Conservation (phyloP, 2,329 filamentous ascomycete genomes). For the Fusarium sp. region DNA sequence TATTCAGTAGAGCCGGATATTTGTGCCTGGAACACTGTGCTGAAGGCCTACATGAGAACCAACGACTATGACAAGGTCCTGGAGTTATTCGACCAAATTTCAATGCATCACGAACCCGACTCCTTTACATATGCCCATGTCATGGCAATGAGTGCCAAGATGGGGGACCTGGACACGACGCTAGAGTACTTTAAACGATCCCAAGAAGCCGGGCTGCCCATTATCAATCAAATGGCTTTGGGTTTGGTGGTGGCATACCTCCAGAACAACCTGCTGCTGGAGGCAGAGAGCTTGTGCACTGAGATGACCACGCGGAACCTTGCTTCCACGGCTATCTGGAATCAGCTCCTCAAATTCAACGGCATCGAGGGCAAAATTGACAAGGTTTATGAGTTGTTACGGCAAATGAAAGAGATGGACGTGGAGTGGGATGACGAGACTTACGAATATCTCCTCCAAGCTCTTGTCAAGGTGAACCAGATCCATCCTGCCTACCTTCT, state of each 20-base stretch:
- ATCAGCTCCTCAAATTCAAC: slow-evolving; percentile 80
- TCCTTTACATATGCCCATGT: slow-evolving; percentile 78
- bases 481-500: slow-evolving; percentile 66
- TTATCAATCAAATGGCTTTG: slow-evolving; percentile 72
- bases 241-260: slow-evolving; percentile 79
- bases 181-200: slow-evolving; percentile 77
- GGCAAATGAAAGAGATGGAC: slow-evolving; percentile 63
- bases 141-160: slow-evolving; percentile 79
- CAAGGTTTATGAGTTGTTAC: slow-evolving; percentile 65
- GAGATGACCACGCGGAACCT: slow-evolving; percentile 69
- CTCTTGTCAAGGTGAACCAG: slow-evolving; percentile 65
- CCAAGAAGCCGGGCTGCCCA: slow-evolving; percentile 64
- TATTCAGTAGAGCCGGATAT: slow-evolving; percentile 72
- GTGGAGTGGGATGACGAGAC: slow-evolving; percentile 67
- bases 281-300: slow-evolving; percentile 59
- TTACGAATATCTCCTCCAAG: slow-evolving; percentile 65
- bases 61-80: slow-evolving; percentile 79
- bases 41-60: slow-evolving; percentile 78
- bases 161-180: slow-evolving; percentile 81
- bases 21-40: slow-evolving; percentile 81
- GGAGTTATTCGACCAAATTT: slow-evolving; percentile 74
- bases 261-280: slow-evolving; percentile 54
- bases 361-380: slow-evolving; percentile 72
- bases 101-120: slow-evolving; percentile 67
- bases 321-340: slow-evolving; percentile 79